Evolutionary conservation across 805 yeast genomes (phyloP).

Genomic region (Barnettozyma populi): DNA sequence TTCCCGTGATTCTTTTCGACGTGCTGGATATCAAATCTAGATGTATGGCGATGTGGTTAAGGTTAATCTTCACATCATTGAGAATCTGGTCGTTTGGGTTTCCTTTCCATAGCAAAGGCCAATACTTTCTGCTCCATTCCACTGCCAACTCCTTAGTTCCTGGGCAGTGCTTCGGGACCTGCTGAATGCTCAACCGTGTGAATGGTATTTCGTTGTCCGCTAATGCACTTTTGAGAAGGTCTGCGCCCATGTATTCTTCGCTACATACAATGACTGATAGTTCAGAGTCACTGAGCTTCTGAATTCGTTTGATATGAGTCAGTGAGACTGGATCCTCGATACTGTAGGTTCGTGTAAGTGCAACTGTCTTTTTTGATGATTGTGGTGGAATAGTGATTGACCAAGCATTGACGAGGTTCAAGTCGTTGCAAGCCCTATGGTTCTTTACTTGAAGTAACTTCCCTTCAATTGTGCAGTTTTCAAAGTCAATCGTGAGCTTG

Average conservation of each 20-base stretch:
- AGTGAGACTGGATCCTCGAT: conserved; percentile 25
- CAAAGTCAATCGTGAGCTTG: conserved; percentile 38
- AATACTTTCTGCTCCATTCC: conserved; percentile 60
- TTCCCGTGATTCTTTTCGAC: conserved; percentile 23
- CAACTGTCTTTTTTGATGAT: conserved; percentile 23
- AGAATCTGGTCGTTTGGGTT: conserved; percentile 73
- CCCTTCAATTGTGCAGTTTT: conserved; percentile 39
- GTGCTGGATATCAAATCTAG: conserved; percentile 26
- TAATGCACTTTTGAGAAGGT: conserved; percentile 22
- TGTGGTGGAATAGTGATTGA: conserved; percentile 38
- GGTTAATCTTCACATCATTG: conserved; percentile 48
- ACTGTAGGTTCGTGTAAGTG: conserved; percentile 22
- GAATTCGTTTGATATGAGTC: conserved; percentile 51
- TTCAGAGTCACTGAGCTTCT: conserved; percentile 27
- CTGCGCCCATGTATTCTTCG: conserved; percentile 26
- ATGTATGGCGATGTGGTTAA: conserved; percentile 34
- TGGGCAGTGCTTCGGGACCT: conserved; percentile 63
- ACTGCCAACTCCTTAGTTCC: conserved; percentile 58
- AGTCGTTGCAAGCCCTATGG: conserved; percentile 15
- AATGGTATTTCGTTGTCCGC: conserved; percentile 15
- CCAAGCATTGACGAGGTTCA: conserved; percentile 40
- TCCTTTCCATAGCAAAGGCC: conserved; percentile 96
- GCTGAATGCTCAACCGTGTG: conserved; percentile 16
- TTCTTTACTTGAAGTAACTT: conserved; percentile 41
- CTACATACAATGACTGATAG: conserved; percentile 43